phyloP scores from a whole-genome alignment of 1,284 basidiomycete species.

The Pterulicium gracile region DNA sequence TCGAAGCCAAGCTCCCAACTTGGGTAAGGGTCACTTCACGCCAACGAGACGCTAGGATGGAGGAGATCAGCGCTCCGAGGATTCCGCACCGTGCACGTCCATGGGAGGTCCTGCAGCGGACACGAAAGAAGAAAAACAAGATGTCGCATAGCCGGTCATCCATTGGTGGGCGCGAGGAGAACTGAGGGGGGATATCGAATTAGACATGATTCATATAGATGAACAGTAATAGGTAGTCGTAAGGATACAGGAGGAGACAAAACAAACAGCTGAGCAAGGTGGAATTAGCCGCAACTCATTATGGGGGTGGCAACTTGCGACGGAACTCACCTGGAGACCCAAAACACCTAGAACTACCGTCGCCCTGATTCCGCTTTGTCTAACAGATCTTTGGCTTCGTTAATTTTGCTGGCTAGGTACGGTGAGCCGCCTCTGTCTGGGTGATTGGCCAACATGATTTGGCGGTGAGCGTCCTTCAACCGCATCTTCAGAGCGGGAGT shows the following conservation, averaged over 20 bases:
- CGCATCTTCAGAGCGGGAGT: slow-evolving; percentile 56
- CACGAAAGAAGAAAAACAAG: background rate
- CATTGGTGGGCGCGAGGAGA: background rate
- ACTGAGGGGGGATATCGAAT: background rate
- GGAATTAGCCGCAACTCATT: too few species aligned
- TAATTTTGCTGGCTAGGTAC: slow-evolving; percentile 96
- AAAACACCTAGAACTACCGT: slow-evolving; percentile 18
- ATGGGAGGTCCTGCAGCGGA: too few species aligned
- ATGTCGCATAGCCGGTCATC: too few species aligned
- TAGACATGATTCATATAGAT: too few species aligned
- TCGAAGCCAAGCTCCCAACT: too few species aligned
- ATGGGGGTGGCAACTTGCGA: background rate
- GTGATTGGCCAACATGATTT: slow-evolving; percentile 93
- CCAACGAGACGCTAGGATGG: too few species aligned
- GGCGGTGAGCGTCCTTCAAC: slow-evolving; percentile 85
- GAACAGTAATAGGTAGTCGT: background rate
- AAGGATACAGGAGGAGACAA: background rate
- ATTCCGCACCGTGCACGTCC: too few species aligned
- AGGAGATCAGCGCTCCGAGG: too few species aligned
- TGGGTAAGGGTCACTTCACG: too few species aligned
- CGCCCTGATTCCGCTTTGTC: slow-evolving; percentile 54
- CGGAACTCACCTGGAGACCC: slow-evolving; percentile 1
- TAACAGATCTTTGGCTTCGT: slow-evolving; percentile 82
- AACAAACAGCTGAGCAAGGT: too few species aligned
- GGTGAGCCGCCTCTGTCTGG: slow-evolving; percentile 95